Evolutionary conservation across 2,329 filamentous ascomycete genomes (phyloP), one percentile per base, ranked within the genome.

Genomic region (Trichophyton rubrum): DNA sequence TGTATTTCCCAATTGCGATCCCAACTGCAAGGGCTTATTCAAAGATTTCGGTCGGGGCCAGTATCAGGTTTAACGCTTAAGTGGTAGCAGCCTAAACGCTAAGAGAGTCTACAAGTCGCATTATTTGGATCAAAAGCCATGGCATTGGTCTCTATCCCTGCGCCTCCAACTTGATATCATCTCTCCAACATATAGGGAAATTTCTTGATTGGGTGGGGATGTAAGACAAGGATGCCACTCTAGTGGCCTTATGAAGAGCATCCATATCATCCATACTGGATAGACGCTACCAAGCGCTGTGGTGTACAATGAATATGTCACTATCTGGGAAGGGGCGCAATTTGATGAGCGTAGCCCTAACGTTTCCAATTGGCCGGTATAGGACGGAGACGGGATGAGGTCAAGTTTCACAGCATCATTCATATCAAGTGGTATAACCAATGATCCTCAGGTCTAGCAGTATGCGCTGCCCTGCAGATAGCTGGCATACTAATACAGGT

Each of bases 241-340:
- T 8, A 15, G 22, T 53, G 47, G 13, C 47, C 22, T 15, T 17
- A 33, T 30, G 24, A 9, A 13, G 47, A 30, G 33, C 4, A 30
- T 27, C 24, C 24, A 6, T 27, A 27, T 1, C 4, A 30, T 27
- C 24, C 24, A 6, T 27, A 27, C 4, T 27, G 13, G 13, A 53
- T 53, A 53, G 47, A 33, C 47, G 47, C 47, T 53, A 53, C 47
- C 47, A 53, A 53, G 47, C 22, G 47, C 47, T 53, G 47, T 13
- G 27, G 24, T 53, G 47, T 53, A 30, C 47, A 13, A 6, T 27
- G 33, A 4, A 49, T 27, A 27, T 53, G 22, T 30, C 47, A 53
- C 22, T n/a, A 3, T 6, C 27, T 30, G 22, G 9, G 47, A n/a
- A n/a, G 24, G 47, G 47, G n/a, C 5, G 13, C 9, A 33, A 27